Percentiles rank a stretch among this genome's conserved stretches.
These are phyloP conservation scores for Boehmeria nivea DNA, from an alignment of 306 rosid species.

Conservation along the genomic window DNA sequence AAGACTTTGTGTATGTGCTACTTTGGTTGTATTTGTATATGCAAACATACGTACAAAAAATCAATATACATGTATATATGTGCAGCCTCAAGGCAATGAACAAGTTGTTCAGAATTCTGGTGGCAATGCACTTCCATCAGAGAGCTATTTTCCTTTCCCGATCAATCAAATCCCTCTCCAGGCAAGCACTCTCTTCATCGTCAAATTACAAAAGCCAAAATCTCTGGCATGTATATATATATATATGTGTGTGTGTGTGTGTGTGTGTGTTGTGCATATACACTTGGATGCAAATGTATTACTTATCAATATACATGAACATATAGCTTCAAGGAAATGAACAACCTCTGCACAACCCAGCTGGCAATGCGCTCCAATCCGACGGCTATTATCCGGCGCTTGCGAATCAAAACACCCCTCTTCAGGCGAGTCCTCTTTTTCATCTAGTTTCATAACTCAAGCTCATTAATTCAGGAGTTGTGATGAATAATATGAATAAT, in stretches of 20 bases:
- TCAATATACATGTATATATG: no score
- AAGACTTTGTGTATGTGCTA: no score
- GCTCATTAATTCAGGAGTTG: no score
- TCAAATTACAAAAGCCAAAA: neutral
- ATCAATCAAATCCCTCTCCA: neutral
- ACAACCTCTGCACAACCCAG: neutral
- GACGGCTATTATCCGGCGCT: neutral
- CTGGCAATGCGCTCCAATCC: neutral
- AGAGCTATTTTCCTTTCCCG: neutral
- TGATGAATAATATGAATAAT: no score
- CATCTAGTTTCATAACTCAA: no score
- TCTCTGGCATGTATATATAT: neutral
- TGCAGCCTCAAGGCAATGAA: neutral
- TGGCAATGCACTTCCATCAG: constrained; percentile 10
- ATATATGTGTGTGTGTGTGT: neutral
- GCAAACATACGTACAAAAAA: no score
- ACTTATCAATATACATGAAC: neutral
- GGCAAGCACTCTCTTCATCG: constrained; percentile 5
- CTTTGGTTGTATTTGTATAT: no score
- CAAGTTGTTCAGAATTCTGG: neutral
- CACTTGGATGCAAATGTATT: neutral
- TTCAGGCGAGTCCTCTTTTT: neutral
- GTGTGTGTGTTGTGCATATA: neutral
- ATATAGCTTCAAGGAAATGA: neutral
- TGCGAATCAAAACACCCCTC: neutral